Conservation (phyloP, 331 rosid genomes). For the Prunus yedoensis region DNA sequence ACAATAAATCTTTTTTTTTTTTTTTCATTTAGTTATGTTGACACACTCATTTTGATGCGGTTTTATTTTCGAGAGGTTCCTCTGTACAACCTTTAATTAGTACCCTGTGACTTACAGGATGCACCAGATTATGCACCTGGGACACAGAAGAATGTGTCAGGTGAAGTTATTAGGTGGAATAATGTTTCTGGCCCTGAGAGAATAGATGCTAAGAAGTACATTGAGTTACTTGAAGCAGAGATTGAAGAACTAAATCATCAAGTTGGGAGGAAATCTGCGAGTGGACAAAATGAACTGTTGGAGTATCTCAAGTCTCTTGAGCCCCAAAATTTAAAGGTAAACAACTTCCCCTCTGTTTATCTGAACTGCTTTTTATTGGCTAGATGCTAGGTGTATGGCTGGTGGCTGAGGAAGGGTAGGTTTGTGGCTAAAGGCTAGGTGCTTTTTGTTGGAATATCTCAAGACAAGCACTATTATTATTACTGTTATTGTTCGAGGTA, state of each 20-base stretch:
- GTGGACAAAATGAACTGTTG: slow-evolving; percentile 82
- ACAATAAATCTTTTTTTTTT: background rate
- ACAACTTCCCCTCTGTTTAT: background rate
- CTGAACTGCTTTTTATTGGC: background rate
- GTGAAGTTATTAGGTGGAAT: slow-evolving; percentile 98
- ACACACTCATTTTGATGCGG: background rate
- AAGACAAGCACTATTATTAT: background rate
- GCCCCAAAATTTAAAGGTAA: slow-evolving; percentile 91
- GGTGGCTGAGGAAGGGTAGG: background rate
- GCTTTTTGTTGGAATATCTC: background rate
- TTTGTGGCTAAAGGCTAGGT: background rate
- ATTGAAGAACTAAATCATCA: slow-evolving; percentile 83
- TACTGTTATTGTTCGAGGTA: background rate
- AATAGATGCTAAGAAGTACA: slow-evolving; percentile 91
- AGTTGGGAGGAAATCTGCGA: slow-evolving; percentile 78
- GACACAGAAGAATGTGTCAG: slow-evolving; percentile 88
- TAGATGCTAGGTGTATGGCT: background rate
- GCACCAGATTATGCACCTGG: slow-evolving; percentile 85
- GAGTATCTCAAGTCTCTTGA: slow-evolving; percentile 93
- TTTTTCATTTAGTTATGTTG: background rate
- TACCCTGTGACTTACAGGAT: slow-evolving; percentile 57
- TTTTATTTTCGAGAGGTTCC: background rate
- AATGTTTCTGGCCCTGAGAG: slow-evolving; percentile 80
- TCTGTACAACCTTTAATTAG: slow-evolving; percentile 11
- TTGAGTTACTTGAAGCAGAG: slow-evolving; percentile 95